Evolutionary conservation across 2,329 filamentous ascomycete genomes (phyloP), one percentile per base, ranked within the genome.

Genomic region (Colletotrichum spinosum): DNA sequence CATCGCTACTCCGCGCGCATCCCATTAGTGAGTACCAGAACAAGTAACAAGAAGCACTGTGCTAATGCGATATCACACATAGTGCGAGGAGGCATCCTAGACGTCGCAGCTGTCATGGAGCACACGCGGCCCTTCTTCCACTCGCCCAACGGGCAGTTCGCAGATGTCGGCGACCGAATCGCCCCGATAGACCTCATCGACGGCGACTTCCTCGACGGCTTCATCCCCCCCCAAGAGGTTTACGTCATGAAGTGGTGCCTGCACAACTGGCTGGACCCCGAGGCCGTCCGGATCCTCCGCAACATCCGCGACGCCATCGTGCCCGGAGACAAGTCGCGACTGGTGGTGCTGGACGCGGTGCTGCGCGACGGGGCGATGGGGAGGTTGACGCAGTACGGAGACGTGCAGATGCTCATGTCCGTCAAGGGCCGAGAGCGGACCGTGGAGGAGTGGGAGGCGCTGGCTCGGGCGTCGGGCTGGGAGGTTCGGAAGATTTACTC

Each of bases 381-480:
- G 2, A 63, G 77, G 8, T 66, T 82, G 12, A 71, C 72, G 6
- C 56, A 74, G 37, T 81, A 79, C 58, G 80, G 71, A 2, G 79
- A 83, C 65, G 69, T 82, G 15, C 78, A 75, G 52, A 81, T 81
- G 79, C 78, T 80, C 78, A 70, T 77, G 60, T 70, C 71, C 2
- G 67, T 66, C 11, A 69, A 72, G 17, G 78, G 78, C 12, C 58
- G 70, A 55, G 79, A 80, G 67, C 67, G 78, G 10, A 71, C 68
- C 1, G 70, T 71, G 54, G 46, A 42, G 2, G 58, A 79, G 45
- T 79, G 76, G 77, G 52, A 44, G 17, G n/a, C 37, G 3, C 59
- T 79, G 37, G 76, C 73, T 1, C 49, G 61, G 8, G n/a, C 50
- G 5, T 53, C 73, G 7, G 77, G 74, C 0, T 79, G 77, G 77